These are phyloP conservation scores for Martensiomyces pterosporus DNA, from an alignment of 192 early-diverging fungal species.

Conservation along the genomic window DNA sequence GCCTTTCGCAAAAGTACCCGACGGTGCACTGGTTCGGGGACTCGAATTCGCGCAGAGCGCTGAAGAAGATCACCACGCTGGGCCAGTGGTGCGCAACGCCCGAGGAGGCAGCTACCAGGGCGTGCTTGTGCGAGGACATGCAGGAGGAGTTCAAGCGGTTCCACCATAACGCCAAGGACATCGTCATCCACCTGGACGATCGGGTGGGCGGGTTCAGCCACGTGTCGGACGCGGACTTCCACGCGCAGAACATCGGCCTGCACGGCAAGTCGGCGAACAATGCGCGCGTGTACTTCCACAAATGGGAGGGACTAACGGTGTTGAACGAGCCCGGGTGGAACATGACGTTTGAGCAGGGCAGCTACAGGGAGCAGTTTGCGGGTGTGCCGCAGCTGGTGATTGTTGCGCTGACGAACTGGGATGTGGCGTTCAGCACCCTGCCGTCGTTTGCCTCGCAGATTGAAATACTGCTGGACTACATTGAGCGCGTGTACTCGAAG, in stretches of 20 bases:
- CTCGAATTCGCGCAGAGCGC: constrained; percentile 44
- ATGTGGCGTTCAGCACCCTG: constrained; percentile 39
- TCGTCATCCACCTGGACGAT: constrained; percentile 21
- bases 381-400: constrained; percentile 29
- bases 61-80: constrained; percentile 50
- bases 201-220: neutral
- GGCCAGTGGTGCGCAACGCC: constrained; percentile 40
- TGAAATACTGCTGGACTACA: constrained; percentile 10
- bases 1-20: constrained; percentile 29
- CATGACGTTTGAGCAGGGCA: constrained; percentile 8
- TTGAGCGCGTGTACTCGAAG: constrained; percentile 30
- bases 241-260: neutral
- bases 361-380: too few species aligned
- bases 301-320: constrained; percentile 50
- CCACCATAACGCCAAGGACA: constrained; percentile 3
- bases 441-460: constrained; percentile 23
- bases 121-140: constrained; percentile 52
- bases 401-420: constrained; percentile 54
- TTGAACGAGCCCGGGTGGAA: constrained; percentile 39
- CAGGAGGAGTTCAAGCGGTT: constrained; percentile 20
- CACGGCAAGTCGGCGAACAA: constrained; percentile 5
- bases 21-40: constrained; percentile 49
- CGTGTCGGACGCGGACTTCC: neutral
- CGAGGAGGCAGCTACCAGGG: neutral
- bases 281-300: constrained; percentile 28